These are phyloP conservation scores for Pseudogymnoascus sp. DNA, from an alignment of 2,329 filamentous ascomycete genomes.

Conservation along the genomic window DNA sequence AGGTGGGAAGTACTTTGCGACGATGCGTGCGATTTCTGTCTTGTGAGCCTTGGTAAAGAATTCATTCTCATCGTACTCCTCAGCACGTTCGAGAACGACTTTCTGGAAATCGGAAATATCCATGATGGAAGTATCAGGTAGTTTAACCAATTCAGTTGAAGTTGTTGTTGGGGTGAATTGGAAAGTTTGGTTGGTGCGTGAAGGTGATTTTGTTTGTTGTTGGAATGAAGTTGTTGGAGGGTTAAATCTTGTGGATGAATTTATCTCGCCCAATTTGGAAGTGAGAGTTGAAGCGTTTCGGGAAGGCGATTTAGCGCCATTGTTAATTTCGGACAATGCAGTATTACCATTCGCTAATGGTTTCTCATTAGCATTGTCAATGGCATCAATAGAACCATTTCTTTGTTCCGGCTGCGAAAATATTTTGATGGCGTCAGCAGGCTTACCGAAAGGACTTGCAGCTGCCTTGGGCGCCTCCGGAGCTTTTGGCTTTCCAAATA, in stretches of 20 bases:
- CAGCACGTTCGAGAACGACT: neutral
- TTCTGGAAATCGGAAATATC: neutral
- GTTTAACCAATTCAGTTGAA: neutral
- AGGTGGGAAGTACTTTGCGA: neutral
- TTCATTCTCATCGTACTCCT: neutral
- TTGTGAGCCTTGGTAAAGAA: neutral
- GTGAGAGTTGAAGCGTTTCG: neutral
- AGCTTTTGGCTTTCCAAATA: slow-evolving; percentile 1
- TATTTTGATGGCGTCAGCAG: neutral
- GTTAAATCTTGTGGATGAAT: neutral
- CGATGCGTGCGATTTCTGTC: neutral
- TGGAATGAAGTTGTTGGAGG: neutral
- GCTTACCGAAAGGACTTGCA: neutral
- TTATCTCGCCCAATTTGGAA: slow-evolving; percentile 2
- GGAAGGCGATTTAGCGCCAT: neutral
- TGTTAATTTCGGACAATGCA: neutral
- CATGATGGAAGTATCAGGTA: neutral
- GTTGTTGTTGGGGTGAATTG: neutral
- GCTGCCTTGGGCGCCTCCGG: neutral
- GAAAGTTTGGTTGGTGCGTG: neutral
- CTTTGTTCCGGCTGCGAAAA: neutral
- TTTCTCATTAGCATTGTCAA: slow-evolving; percentile 6
- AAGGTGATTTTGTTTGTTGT: neutral
- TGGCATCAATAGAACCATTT: neutral
- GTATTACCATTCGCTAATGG: slow-evolving; percentile 2